Percentiles rank a stretch among this genome's conserved stretches.
These are phyloP conservation scores for Aspergillus sp. DNA, from an alignment of 2,329 filamentous ascomycete genomes.

Conservation along the genomic window DNA sequence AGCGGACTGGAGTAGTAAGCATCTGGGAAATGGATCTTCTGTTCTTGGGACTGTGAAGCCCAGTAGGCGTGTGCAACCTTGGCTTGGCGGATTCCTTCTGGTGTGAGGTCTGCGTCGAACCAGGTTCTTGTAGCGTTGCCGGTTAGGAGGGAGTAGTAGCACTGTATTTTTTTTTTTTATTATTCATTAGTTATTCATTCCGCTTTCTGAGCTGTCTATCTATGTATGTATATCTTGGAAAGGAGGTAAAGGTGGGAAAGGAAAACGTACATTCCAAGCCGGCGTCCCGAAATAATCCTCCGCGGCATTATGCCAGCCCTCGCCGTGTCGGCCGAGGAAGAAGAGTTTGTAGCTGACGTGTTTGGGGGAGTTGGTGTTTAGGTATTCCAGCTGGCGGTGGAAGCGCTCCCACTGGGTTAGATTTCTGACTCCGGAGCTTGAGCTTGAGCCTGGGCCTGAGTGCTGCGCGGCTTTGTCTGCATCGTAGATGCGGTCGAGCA, in stretches of 20 bases:
- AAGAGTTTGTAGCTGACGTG: slow-evolving; percentile 56
- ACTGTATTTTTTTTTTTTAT: too few relatives aligned
- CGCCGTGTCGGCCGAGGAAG: slow-evolving; percentile 60
- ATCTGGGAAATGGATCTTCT: slow-evolving; percentile 53
- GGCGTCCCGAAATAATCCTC: slow-evolving; percentile 58
- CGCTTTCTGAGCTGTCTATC: too few relatives aligned
- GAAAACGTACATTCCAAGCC: slow-evolving; percentile 56
- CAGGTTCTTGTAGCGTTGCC: slow-evolving; percentile 57
- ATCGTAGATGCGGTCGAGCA: slow-evolving; percentile 49
- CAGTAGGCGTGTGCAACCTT: slow-evolving; percentile 47
- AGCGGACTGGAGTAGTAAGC: slow-evolving; percentile 58
- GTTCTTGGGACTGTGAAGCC: slow-evolving; percentile 44
- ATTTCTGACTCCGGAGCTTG: slow-evolving; percentile 25
- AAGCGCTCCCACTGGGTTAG: slow-evolving; percentile 60
- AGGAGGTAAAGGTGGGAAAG: background rate
- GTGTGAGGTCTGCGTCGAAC: slow-evolving; percentile 58
- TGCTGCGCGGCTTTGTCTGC: slow-evolving; percentile 30
- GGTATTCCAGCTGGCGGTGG: slow-evolving; percentile 44
- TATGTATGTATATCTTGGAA: too few relatives aligned
- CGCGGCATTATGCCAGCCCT: slow-evolving; percentile 62
- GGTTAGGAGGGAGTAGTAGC: slow-evolving; percentile 58
- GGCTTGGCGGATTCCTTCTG: slow-evolving; percentile 53
- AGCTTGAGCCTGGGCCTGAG: slow-evolving; percentile 16
- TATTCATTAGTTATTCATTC: background rate
- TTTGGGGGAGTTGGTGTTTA: slow-evolving; percentile 44